A percentile compares a stretch with the other conserved stretches of the same genome.
Conservation (phyloP, 345 rosid species). For the Nephelium lappaceum region DNA sequence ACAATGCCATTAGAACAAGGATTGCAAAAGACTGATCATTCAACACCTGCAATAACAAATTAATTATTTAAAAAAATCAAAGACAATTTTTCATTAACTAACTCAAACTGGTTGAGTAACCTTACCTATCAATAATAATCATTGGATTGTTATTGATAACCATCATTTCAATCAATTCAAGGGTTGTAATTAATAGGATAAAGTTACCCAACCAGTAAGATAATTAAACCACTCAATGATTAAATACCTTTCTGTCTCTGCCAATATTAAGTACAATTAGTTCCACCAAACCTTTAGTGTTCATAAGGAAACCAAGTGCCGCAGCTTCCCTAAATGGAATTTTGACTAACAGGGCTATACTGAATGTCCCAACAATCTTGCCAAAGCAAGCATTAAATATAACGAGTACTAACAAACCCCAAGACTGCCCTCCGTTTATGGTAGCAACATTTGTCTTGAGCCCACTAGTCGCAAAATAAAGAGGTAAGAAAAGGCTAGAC, state of each 20-base stretch:
- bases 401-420: constrained; percentile 47
- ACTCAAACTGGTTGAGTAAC: no score
- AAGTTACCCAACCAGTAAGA: no score
- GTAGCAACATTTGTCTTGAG: constrained; percentile 49
- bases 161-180: no score
- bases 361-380: constrained; percentile 40
- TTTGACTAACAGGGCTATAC: constrained; percentile 24
- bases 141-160: no score
- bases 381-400: constrained; percentile 46
- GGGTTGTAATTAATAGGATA: no score
- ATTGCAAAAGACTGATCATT: constrained; percentile 66
- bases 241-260: constrained; percentile 43
- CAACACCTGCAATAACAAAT: constrained; percentile 43
- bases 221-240: neutral
- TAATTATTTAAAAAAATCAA: no score
- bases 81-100: no score
- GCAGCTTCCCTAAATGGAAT: constrained; percentile 36
- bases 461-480: constrained; percentile 48
- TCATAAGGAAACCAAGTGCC: constrained; percentile 50
- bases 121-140: no score
- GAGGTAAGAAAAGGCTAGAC: constrained; percentile 43
- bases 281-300: constrained; percentile 57
- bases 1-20: constrained; percentile 63
- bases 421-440: constrained; percentile 42
- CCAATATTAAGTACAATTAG: constrained; percentile 56